Base-by-base conservation (phyloP, 441 rosid species). In the Dalechampia spathulata region DNA sequence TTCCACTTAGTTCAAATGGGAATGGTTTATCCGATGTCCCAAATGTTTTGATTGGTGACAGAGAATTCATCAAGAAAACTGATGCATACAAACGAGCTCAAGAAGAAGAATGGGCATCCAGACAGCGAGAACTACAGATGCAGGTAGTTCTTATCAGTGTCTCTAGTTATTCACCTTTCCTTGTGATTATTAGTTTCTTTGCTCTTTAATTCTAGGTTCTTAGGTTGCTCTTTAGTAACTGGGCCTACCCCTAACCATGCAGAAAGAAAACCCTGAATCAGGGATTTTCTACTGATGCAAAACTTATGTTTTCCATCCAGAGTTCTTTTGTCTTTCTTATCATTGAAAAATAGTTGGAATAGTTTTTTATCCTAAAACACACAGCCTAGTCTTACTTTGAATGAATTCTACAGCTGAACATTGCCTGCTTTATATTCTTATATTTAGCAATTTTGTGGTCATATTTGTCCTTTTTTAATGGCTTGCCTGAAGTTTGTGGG, bases 101-200 rank as follows among this genome's bases (percentile, higher is more conserved):
- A 44, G 65, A 61, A 44, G 65, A 52, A 61, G 65, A 61, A 52
- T 61, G 58, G 65, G 52, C 58, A 34, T 61, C 65, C 42, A 61
- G 65, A 19, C 44, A 43, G 41, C 52, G 27, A 44, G 65, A 30
- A 45, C 20, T 61, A 44, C 14, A 52, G 44, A 52, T 46, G 34
- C 65, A 61, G 58, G 58, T 61, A 41, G n/a, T 12, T 60, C 34
- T 34, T 5, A 15, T 6, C 26, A 9, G 41, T 40, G 22, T 41
- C 37, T 55, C 23, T 2, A 25, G 5, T 26, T 12, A 55, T 36
- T 26, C 26, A 6, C 38, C 16, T 55, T 41, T 39, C 1, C 1
- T 0, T n/a, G 15, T 38, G 2, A 9, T n/a, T 40, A 19, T 40
- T 5, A 0, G 9, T 2, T 13, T 3, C 1, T 22, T 37, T 53